Evolutionary conservation across 2,329 filamentous ascomycete genomes (phyloP).

Genomic region (Apiospora arundinis): DNA sequence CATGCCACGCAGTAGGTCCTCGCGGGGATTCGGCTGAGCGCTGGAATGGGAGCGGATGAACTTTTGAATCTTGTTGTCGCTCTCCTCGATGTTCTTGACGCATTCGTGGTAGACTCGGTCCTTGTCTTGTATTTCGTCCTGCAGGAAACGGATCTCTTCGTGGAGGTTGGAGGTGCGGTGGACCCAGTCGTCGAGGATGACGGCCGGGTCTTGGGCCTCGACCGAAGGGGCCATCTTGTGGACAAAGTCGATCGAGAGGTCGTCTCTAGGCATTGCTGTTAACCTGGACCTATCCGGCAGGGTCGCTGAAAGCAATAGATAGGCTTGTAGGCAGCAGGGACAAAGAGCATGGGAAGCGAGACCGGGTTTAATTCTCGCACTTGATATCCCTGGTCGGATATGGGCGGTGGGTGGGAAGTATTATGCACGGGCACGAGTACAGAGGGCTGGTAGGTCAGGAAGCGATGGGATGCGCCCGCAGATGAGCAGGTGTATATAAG

Average conservation of each 20-base stretch:
- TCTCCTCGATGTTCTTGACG: conserved; percentile 71
- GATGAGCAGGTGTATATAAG: neutral
- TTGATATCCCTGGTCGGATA: neutral
- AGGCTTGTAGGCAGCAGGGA: conserved; percentile 10
- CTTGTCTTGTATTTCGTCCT: conserved; percentile 83
- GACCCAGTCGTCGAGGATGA: conserved; percentile 81
- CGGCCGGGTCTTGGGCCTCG: conserved; percentile 67
- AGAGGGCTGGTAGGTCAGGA: conserved; percentile 2
- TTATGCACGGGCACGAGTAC: conserved; percentile 9
- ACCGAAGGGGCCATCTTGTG: conserved; percentile 66
- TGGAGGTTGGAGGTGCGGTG: conserved; percentile 78
- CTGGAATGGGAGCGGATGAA: conserved; percentile 81
- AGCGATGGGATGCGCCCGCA: neutral
- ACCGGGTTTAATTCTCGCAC: neutral
- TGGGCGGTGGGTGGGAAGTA: neutral
- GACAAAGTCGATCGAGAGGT: conserved; percentile 73
- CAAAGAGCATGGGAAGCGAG: conserved; percentile 12
- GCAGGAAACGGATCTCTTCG: conserved; percentile 81
- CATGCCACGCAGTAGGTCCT: conserved; percentile 69
- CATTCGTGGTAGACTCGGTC: conserved; percentile 75
- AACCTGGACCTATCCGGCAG: conserved; percentile 48
- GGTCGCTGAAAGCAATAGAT: conserved; percentile 16
- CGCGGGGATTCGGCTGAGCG: conserved; percentile 75
- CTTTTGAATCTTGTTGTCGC: conserved; percentile 78
- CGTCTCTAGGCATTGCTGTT: conserved; percentile 76